Evolutionary conservation across 1,284 basidiomycete genomes (phyloP), one percentile per base, ranked within the genome.

Genomic region (Sporisorium exsertum): DNA sequence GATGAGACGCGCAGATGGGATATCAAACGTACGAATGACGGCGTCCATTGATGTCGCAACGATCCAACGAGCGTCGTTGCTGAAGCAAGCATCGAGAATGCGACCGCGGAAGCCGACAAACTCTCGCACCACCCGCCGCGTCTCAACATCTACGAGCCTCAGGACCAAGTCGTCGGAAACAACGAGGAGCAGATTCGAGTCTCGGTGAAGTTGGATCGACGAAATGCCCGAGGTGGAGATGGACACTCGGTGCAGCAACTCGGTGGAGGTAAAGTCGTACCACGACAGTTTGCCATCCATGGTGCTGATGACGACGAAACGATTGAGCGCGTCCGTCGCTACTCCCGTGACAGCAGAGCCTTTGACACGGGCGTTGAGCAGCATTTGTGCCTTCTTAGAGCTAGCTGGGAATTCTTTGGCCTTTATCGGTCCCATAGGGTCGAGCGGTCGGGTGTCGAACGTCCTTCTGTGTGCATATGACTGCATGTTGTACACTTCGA

Each of bases 11-110:
- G 95, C 94, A 12, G 94, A 94, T 0, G 97, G 96, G 22, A 99
- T 90, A 85, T 99, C 97, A 84, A 94, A 99, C 0, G 97, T 99
- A 50, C 97, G 91, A 77, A 99, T 93, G 53, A 93, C 89, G 1
- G 93, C 94, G 85, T 99, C 97, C 58, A 96, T 88, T 13, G 95
- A 94, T 2, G 93, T 91, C 0, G 91, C 88, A 42, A 98, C 89
- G 43, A 99, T 87, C 96, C 96, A 98, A 69, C 95, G 89, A 3
- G 94, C 95, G 85, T 98, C 95, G 2, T 94, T 91, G 8, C 95
- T 97, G 86, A 97, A 97, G 53, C 77, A 68, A 0, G 77, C 70
- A 58, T 85, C 83, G 15, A 83, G 65, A 26, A 84, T 77, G 4
- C 80, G 69, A 1, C 77, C 82, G 12, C 79, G 68, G 69, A 82